A percentile compares a stretch with the other conserved stretches of the same genome.
Conservation (phyloP, 495 filamentous ascomycete genomes). For the Aspergillus asperescens region DNA sequence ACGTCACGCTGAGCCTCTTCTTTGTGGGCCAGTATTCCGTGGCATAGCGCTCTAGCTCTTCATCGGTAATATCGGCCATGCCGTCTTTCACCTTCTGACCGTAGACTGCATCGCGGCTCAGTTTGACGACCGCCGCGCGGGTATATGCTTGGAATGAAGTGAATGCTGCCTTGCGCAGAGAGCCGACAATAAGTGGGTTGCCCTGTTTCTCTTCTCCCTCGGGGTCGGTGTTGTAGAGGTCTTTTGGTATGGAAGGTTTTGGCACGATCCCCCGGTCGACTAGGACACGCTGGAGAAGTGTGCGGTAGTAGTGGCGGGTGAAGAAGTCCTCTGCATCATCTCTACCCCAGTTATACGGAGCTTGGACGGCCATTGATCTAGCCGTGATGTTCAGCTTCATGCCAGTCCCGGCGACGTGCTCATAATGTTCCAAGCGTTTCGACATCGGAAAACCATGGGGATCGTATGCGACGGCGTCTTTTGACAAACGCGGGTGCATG, state of each 20-base stretch:
- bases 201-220: slow-evolving; percentile 32
- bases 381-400: slow-evolving; percentile 91
- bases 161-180: slow-evolving; percentile 75
- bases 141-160: slow-evolving; percentile 71
- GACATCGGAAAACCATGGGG: slow-evolving; percentile 94
- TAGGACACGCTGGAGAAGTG: slow-evolving; percentile 84
- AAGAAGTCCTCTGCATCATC: slow-evolving; percentile 82
- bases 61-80: slow-evolving; percentile 61
- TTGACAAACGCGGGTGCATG: slow-evolving; percentile 50
- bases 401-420: slow-evolving; percentile 49
- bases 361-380: slow-evolving; percentile 94
- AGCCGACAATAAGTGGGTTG: slow-evolving; percentile 79
- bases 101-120: slow-evolving; percentile 53
- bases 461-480: slow-evolving; percentile 61
- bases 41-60: slow-evolving; percentile 68
- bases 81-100: slow-evolving; percentile 53
- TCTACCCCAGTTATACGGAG: slow-evolving; percentile 82
- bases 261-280: slow-evolving; percentile 71
- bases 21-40: slow-evolving; percentile 55
- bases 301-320: slow-evolving; percentile 88
- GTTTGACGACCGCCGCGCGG: slow-evolving; percentile 69
- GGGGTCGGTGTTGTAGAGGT: slow-evolving; percentile 30
- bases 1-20: slow-evolving; percentile 78
- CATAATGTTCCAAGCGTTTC: slow-evolving; percentile 56
- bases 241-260: slow-evolving; percentile 41